Evolutionary conservation across 345 rosid species (phyloP), one percentile per base, ranked within the genome.

Genomic region (Streptanthus diversifolius): DNA sequence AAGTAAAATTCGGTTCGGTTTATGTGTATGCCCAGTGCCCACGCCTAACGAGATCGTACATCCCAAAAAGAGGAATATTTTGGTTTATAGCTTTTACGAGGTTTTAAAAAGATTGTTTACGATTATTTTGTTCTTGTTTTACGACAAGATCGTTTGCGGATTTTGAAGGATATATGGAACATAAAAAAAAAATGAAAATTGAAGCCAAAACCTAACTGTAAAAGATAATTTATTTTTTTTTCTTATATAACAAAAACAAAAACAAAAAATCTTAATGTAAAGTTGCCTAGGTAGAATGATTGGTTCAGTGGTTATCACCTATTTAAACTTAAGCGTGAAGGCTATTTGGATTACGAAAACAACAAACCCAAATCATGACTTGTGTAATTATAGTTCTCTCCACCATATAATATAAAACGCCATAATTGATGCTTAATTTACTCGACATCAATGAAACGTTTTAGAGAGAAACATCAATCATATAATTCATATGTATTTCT

Each of bases 371-470:
- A 18, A 60, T 75, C 79, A 68, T 75, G 27, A 75, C 63, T 60
- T 21, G 47, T 51, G 74, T 68, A 68, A 75, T 75, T 68, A 75
- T 75, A 68, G 74, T 75, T 75, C 51, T 60, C 69, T 68, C 79
- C 68, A 68, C 32, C 40, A 68, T 56, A 11, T 24, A 15, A 30
- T 59, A 36, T 8, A 33, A 54, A 37, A 41, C 21, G 68, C 32
- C 24, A 59, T 49, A 29, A 59, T 68, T 40, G 48, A 54, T 59
- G 67, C 35, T 67, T 70, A 54, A 70, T 44, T 44, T 44, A 70
- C 27, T 40, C 44, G 32, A 54, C 53, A 69, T 44, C 21, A 40
- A 3, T 37, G 41, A 37, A 37, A 37, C 41, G 11, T 37, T 37
- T 11, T 2, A 4, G 36, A 37, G n/a, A 30, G 21, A n/a, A n/a